These are phyloP conservation scores for Amanita jacksonii DNA, from an alignment of 768 basidiomycete genomes.

Conservation along the genomic window DNA sequence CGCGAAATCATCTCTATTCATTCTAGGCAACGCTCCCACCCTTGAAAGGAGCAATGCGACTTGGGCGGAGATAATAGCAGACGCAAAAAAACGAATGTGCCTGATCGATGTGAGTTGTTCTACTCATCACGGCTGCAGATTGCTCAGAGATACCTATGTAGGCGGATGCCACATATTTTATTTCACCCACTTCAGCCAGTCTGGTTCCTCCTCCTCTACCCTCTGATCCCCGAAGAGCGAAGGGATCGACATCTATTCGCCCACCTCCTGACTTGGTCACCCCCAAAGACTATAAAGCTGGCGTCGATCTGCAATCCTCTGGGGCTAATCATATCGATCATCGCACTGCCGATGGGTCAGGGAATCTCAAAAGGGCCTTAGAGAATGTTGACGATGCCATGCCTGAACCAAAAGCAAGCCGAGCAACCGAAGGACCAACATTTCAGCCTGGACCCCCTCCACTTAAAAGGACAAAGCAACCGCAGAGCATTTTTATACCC, in stretches of 20 bases:
- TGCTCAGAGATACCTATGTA: neutral
- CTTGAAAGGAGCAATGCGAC: constrained; percentile 75
- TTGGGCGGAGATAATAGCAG: constrained; percentile 71
- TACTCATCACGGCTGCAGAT: no score
- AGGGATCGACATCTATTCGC: constrained; percentile 11
- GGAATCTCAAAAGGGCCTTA: neutral
- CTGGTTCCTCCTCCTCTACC: constrained; percentile 7
- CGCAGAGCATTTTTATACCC: constrained; percentile 51
- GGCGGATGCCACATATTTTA: constrained; percentile 30
- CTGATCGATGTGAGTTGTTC: constrained; percentile 49
- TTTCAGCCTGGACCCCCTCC: constrained; percentile 13
- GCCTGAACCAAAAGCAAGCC: constrained; percentile 8
- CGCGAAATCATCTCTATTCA: constrained; percentile 88
- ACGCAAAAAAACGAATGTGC: constrained; percentile 59
- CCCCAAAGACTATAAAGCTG: constrained; percentile 24
- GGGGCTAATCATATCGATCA: no score
- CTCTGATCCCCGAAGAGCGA: constrained; percentile 12
- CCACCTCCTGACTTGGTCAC: constrained; percentile 28
- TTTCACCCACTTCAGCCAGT: constrained; percentile 14
- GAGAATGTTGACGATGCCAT: neutral
- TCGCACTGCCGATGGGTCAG: no score
- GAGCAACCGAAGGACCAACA: constrained; percentile 16
- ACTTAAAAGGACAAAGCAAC: constrained; percentile 30
- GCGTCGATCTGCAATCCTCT: constrained; percentile 7
- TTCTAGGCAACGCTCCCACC: constrained; percentile 85